Evolutionary conservation across 257 asterid species (phyloP).

Genomic region (Vinca minor): DNA sequence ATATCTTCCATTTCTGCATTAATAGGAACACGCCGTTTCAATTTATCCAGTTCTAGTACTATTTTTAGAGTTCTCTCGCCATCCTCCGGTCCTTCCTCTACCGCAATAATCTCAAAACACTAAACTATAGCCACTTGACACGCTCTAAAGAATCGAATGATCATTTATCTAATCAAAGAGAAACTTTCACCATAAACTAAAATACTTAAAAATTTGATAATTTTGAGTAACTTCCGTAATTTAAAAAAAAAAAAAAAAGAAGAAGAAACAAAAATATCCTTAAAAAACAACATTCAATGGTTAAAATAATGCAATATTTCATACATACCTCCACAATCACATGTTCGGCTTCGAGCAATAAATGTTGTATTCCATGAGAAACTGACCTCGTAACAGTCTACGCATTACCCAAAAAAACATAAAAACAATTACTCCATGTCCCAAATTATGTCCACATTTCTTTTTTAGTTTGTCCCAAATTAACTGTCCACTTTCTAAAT

Average conservation of each 20-base stretch:
- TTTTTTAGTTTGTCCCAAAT: no score
- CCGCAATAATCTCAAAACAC: neutral
- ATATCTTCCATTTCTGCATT: neutral
- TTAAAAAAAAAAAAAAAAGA: no score
- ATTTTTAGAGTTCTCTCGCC: neutral
- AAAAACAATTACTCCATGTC: no score
- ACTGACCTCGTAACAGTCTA: constrained; percentile 68
- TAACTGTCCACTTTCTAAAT: no score
- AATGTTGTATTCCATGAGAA: constrained; percentile 50
- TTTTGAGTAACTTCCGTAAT: neutral
- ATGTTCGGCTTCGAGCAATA: constrained; percentile 59
- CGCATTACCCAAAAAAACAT: neutral
- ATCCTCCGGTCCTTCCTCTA: neutral
- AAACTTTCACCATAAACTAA: neutral
- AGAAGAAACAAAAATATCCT: neutral
- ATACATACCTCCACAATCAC: constrained; percentile 60
- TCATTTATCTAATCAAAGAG: neutral
- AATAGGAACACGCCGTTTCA: neutral
- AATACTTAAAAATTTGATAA: neutral
- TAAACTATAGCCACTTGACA: neutral
- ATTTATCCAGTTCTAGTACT: neutral
- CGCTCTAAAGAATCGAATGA: neutral
- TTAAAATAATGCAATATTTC: neutral
- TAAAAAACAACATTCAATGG: neutral
- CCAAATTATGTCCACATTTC: no score